Percentiles rank a stretch among this genome's conserved stretches.
phyloP scores from a whole-genome alignment of 371 early-diverging fungal genomes.

The Chytridium lagenaria region DNA sequence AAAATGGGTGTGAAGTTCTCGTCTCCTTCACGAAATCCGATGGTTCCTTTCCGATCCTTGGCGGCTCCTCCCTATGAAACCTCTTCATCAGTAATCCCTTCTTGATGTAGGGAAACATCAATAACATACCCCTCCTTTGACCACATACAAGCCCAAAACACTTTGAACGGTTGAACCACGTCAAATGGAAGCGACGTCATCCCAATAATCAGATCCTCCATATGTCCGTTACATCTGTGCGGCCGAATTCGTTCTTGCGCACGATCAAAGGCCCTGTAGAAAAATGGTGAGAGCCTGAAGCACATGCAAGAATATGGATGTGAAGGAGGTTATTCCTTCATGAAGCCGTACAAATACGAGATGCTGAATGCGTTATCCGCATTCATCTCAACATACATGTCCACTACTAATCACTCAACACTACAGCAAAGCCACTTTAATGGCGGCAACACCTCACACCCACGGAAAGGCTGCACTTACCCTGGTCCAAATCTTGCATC shows the following conservation, averaged over 20 bases:
- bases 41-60: background rate
- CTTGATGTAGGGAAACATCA: background rate
- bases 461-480: too few relatives aligned
- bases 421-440: background rate
- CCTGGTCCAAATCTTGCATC: conserved; percentile 9
- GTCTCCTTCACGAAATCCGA: conserved; percentile 10
- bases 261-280: background rate
- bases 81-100: background rate
- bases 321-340: too few relatives aligned
- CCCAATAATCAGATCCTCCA: conserved; percentile 17
- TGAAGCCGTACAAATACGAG: too few relatives aligned
- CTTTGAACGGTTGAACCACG: conserved; percentile 5
- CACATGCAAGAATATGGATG: too few relatives aligned
- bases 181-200: conserved; percentile 11
- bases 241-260: conserved; percentile 7
- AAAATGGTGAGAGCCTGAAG: background rate
- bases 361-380: too few relatives aligned
- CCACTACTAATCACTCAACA: background rate
- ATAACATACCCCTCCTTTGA: conserved; percentile 13
- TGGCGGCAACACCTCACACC: too few relatives aligned
- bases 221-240: conserved; percentile 15
- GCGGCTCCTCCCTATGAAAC: conserved; percentile 6
- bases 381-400: background rate
- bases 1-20: conserved; percentile 1
- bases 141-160: conserved; percentile 13